Base-by-base conservation (phyloP, 306 rosid species). In the Amphicarpaea edgeworthii region DNA sequence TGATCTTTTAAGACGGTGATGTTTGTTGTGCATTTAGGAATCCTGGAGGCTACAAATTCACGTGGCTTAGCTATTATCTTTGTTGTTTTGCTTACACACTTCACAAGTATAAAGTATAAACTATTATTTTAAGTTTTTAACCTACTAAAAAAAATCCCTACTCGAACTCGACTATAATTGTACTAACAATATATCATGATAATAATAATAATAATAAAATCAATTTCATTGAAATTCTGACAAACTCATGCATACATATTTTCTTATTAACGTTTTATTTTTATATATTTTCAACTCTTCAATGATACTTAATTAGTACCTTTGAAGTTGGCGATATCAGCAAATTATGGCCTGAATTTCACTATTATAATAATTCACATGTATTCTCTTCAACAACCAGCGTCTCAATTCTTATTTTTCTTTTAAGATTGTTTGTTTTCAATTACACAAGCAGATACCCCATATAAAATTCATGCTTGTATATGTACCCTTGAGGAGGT, bases 21-120 rank as follows among this genome's bases (percentile, higher is more conserved):
- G 28, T 37, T 19, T 19, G 28, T 34, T 49, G 16, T 59, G n/a
- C 11, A 5, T 46, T 63, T 19, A 61, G 51, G 38, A 46, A 32
- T 30, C 15, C 14, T 43, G 7, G 59, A 43, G 4, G 30, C 38
- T 70, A 21, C 54, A 55, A 8, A 15, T 55, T 72, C 77, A 55
- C 67, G 77, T 72, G 77, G 76, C 64, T 53, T 71, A 38, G 76
- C 23, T 34, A 1, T 34, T 34, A 34, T 6, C 8, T 34, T 34
- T 5, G 40, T 1, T 8, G 57, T 40, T 55, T 15, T 28, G 43
- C 23, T 40, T 30, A 12, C 10, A 57, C 2, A 49, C 9, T 57
- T 57, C 61, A 21, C 4, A 57, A 9, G 1, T 7, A 51, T 1
- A 51, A 17, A 5, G 5, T 7, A n/a, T 49, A 16, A 49, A 24